Conservation (phyloP, 257 asterid genomes). For the Nicotiana tabacum region DNA sequence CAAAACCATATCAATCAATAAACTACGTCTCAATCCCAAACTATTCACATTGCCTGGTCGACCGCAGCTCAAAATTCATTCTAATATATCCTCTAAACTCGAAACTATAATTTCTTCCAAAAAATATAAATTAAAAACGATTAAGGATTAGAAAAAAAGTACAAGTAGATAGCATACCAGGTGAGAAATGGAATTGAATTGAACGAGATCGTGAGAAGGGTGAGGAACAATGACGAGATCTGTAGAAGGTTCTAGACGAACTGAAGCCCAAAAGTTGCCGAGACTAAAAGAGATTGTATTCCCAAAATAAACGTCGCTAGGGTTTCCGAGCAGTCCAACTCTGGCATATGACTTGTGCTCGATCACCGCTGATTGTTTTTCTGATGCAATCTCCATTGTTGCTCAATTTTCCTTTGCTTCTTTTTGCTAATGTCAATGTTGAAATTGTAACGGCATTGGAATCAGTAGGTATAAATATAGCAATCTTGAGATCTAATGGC, state of each 20-base stretch:
- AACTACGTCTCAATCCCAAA: neutral
- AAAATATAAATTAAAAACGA: neutral
- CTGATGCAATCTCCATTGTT: neutral
- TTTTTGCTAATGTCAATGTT: neutral
- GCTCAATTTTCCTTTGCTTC: conserved; percentile 22
- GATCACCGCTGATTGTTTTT: conserved; percentile 17
- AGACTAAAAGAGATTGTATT: conserved; percentile 69
- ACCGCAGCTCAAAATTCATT: neutral
- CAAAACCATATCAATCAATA: neutral
- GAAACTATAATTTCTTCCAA: neutral
- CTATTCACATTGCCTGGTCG: neutral
- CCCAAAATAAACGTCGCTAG: conserved; percentile 82
- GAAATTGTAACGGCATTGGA: neutral
- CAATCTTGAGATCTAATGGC: neutral
- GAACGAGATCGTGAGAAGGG: conserved; percentile 66
- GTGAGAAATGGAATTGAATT: conserved; percentile 57
- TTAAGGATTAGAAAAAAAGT: neutral
- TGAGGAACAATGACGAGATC: conserved; percentile 63
- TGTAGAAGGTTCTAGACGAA: conserved; percentile 55
- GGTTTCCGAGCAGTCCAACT: conserved; percentile 72
- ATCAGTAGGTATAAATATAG: neutral
- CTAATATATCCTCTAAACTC: neutral
- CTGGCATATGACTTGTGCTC: conserved; percentile 75
- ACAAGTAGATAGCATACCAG: conserved; percentile 33
- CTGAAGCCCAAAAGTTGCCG: conserved; percentile 78